A percentile compares a stretch with the other conserved stretches of the same genome.
Evolutionary conservation across 2,329 filamentous ascomycete genomes (phyloP).

Genomic region (Dothidotthia symphoricarpi): DNA sequence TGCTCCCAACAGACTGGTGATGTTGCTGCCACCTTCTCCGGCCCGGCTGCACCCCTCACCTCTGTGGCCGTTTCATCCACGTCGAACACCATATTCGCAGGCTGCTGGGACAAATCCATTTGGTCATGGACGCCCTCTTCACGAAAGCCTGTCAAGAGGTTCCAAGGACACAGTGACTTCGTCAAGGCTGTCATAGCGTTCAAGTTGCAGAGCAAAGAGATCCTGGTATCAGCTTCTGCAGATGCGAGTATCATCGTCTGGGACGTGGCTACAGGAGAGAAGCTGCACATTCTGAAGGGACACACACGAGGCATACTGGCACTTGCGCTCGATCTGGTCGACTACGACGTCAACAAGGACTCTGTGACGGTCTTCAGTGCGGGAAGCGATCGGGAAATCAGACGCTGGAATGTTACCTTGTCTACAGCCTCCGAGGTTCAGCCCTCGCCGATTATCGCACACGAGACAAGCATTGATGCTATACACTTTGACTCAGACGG

Average conservation of each 20-base stretch:
- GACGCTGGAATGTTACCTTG: slow-evolving; percentile 65
- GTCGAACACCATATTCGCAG: slow-evolving; percentile 67
- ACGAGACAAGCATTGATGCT: slow-evolving; percentile 88
- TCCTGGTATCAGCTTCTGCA: slow-evolving; percentile 49
- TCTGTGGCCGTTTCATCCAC: slow-evolving; percentile 33
- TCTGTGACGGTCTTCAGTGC: slow-evolving; percentile 68
- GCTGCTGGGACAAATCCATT: slow-evolving; percentile 90
- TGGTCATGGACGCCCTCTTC: slow-evolving; percentile 71
- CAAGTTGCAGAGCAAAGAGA: slow-evolving; percentile 59
- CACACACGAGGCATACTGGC: slow-evolving; percentile 75
- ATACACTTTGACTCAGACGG: slow-evolving; percentile 69
- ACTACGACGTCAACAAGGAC: slow-evolving; percentile 23
- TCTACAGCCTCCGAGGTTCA: slow-evolving; percentile 23
- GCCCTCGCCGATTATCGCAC: slow-evolving; percentile 64
- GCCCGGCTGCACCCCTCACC: slow-evolving; percentile 71
- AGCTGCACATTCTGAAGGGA: slow-evolving; percentile 75
- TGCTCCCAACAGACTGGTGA: slow-evolving; percentile 29
- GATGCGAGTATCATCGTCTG: slow-evolving; percentile 66
- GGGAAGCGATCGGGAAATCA: slow-evolving; percentile 63
- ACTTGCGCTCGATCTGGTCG: slow-evolving; percentile 68
- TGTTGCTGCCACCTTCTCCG: slow-evolving; percentile 58
- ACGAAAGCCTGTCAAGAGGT: slow-evolving; percentile 52
- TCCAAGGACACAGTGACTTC: slow-evolving; percentile 82
- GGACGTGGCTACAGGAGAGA: slow-evolving; percentile 66
- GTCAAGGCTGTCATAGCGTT: slow-evolving; percentile 75